These are phyloP conservation scores for Thinopyrum elongatum DNA, from an alignment of 176 grass and related monocot genomes.

Conservation along the genomic window DNA sequence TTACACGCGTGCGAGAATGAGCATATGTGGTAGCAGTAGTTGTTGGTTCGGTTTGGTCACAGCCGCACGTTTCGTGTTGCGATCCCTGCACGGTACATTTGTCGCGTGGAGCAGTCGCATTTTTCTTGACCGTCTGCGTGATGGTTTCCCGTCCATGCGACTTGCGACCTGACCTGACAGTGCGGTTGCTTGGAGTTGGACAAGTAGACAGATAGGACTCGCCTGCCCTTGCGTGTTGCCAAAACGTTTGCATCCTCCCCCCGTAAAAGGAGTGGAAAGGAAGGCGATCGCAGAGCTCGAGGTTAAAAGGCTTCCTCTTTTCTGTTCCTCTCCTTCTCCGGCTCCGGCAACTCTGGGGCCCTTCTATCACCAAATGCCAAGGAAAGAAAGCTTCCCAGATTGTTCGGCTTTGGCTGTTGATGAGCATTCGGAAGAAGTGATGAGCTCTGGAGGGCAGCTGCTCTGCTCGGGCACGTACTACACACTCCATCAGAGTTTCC, in stretches of 20 bases:
- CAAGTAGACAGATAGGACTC: neutral
- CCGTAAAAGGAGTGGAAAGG: neutral
- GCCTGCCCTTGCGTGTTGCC: neutral
- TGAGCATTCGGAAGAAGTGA: neutral
- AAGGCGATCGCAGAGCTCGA: slow-evolving; percentile 3
- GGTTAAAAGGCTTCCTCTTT: neutral
- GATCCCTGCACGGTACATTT: neutral
- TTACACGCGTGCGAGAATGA: neutral
- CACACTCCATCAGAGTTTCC: neutral
- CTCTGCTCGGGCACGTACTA: neutral
- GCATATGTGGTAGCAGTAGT: neutral
- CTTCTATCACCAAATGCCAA: neutral
- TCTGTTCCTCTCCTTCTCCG: neutral
- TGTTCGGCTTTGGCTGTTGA: neutral
- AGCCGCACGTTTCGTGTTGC: neutral
- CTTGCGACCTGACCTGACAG: neutral
- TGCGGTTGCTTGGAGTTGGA: neutral
- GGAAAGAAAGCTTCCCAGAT: neutral
- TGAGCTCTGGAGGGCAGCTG: neutral
- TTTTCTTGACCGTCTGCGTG: neutral
- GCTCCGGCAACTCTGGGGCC: neutral
- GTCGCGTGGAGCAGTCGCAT: neutral
- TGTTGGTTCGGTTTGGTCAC: neutral
- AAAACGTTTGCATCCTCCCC: neutral
- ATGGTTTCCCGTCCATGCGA: neutral